A percentile compares a stretch with the other conserved stretches of the same genome.
These are phyloP conservation scores for Pichia phayaonensis DNA, from an alignment of 805 yeast genomes.

Conservation along the genomic window DNA sequence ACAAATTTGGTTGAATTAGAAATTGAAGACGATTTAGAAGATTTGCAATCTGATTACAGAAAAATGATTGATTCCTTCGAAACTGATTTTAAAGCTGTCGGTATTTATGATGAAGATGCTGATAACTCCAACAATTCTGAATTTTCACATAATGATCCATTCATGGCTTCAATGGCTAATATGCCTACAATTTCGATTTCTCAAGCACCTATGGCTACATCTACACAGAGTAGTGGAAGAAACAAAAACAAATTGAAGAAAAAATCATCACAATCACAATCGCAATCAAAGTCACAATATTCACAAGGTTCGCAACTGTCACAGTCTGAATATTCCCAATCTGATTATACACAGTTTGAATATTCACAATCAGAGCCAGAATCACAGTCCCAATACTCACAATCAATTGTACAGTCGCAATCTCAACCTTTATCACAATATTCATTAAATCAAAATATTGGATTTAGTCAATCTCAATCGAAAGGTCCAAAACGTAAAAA, in stretches of 20 bases:
- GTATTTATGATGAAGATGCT: constrained; percentile 3
- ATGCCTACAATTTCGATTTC: constrained; percentile 4
- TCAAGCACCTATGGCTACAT: not conserved
- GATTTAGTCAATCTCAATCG: constrained; percentile 1
- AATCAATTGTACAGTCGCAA: not conserved
- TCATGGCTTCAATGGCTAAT: not conserved
- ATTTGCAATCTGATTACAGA: constrained; percentile 5
- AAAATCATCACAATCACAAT: not conserved
- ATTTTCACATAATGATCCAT: not conserved
- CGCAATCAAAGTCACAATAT: not conserved
- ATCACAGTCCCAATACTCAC: constrained; percentile 3
- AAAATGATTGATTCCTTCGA: constrained; percentile 10
- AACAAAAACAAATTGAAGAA: not conserved
- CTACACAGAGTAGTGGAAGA: not conserved
- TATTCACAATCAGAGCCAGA: not conserved
- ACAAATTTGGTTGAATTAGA: not conserved
- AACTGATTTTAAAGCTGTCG: constrained; percentile 9
- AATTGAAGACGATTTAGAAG: not conserved
- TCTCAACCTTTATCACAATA: not conserved
- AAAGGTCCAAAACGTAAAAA: constrained; percentile 4
- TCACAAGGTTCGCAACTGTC: not conserved
- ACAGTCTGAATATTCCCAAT: not conserved
- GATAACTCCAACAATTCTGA: not conserved
- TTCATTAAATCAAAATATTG: not conserved
- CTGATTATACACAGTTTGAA: not conserved